phyloP scores from a whole-genome alignment of 176 grass and related monocot genomes.

The Aegilops bicornis region DNA sequence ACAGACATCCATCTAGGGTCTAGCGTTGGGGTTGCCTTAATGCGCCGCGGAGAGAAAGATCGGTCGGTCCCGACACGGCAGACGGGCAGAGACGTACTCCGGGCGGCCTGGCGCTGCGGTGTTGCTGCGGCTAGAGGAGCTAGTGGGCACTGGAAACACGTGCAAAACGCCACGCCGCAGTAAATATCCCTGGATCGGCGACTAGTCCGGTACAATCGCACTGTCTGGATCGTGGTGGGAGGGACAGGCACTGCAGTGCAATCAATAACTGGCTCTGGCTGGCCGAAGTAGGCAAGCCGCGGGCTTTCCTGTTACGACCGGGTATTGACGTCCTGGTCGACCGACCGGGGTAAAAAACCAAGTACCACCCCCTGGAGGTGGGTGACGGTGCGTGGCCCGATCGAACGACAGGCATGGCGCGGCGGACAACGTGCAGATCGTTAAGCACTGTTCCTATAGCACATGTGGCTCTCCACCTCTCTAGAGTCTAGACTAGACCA shows the following conservation, averaged over 20 bases:
- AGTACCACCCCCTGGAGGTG: not conserved
- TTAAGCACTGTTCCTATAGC: no score
- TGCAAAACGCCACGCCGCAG: not conserved
- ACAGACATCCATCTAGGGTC: no score
- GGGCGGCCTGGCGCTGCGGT: not conserved
- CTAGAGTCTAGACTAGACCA: no score
- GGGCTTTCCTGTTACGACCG: not conserved
- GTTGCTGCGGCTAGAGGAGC: not conserved
- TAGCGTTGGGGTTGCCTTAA: no score
- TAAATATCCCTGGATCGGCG: not conserved
- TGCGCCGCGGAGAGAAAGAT: no score
- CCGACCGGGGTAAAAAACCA: not conserved
- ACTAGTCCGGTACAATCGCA: not conserved
- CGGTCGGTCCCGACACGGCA: no score
- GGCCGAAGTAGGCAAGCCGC: not conserved
- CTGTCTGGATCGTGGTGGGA: no score
- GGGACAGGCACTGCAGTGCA: not conserved
- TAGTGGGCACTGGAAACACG: constrained; percentile 21
- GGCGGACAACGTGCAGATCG: no score
- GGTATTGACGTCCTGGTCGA: not conserved
- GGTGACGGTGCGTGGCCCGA: not conserved
- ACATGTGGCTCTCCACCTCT: no score
- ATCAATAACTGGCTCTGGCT: not conserved
- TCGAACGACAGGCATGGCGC: not conserved
- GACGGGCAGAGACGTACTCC: not conserved